Evolutionary conservation across 2,329 filamentous ascomycete genomes (phyloP).

Genomic region (Cladosporium sp.): DNA sequence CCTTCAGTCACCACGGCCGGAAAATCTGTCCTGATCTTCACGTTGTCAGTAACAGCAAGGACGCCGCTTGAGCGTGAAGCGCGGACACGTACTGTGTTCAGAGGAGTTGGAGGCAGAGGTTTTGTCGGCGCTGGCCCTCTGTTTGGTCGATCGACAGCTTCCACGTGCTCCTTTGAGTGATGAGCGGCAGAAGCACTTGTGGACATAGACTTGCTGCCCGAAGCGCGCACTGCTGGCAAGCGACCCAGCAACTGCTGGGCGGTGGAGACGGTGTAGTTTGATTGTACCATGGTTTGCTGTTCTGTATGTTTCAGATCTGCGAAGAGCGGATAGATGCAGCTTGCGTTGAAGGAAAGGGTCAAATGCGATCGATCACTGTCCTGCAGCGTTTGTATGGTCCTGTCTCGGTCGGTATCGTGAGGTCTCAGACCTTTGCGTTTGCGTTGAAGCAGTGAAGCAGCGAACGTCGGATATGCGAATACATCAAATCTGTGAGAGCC

Average conservation of each 20-base stretch:
- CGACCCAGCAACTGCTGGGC: constrained; percentile 12
- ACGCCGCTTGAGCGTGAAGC: constrained; percentile 9
- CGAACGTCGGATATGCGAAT: background rate
- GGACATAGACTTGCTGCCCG: constrained; percentile 12
- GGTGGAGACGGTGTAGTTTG: constrained; percentile 15
- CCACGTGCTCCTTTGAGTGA: background rate
- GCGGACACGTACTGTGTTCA: background rate
- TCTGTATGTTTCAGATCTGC: background rate
- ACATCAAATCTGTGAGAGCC: background rate
- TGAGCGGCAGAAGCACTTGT: background rate
- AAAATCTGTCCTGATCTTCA: background rate
- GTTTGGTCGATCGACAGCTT: background rate
- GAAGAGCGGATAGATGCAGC: background rate
- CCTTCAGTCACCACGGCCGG: background rate
- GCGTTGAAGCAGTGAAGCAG: background rate
- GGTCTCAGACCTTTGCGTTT: constrained; percentile 13
- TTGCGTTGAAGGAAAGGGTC: background rate
- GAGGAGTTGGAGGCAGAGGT: constrained; percentile 3
- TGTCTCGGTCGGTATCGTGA: constrained; percentile 9
- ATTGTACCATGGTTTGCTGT: constrained; percentile 8
- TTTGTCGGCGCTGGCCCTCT: background rate
- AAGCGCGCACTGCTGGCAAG: constrained; percentile 5
- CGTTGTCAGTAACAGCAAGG: background rate
- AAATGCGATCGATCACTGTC: constrained; percentile 5
- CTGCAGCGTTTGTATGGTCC: constrained; percentile 2